Evolutionary conservation across 441 rosid genomes (phyloP), one percentile per base, ranked within the genome.

Genomic region (Eruca vesicaria): DNA sequence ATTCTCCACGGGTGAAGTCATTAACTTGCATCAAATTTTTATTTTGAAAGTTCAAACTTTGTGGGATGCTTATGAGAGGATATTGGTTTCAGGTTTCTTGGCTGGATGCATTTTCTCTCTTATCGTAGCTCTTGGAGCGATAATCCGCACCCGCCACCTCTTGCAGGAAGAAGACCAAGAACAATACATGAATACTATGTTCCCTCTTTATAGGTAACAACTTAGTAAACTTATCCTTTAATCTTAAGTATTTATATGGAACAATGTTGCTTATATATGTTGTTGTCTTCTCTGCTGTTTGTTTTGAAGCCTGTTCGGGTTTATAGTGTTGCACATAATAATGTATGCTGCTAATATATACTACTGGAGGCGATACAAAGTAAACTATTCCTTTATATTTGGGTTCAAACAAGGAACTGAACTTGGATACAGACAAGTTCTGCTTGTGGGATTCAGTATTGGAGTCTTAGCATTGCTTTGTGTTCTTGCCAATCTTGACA

Each of bases 321-420:
- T 88, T 81, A 74, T 89, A 29, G 90, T 86, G 56, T 84, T 93
- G 21, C 97, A 93, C 74, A 21, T 87, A 71, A 32, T 89, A 28
- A 74, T 85, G 83, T 92, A 84, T 69, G 96, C 93, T 58, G 81
- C 63, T 28, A 80, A 93, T 75, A 74, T 90, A 83, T 95, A 79
- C 84, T 93, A 68, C 72, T 95, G 97, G 99, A 89, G 84, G 79
- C 75, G 82, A 14, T 90, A 86, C 70, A 68, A 88, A 66, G 87
- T 93, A 33, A 95, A 93, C 43, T 93, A 90, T 32, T 63, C 92
- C 72, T 95, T 93, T 81, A 91, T 95, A 80, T 93, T 93, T 55
- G 95, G 97, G 35, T 91, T 91, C 88, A 92, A 88, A 78, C 86
- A 68, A 70, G 94, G 95, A 64, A 83, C 86, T 3, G 97, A 93